Conservation (phyloP, 768 basidiomycete genomes). For the Boletus huronensis region DNA sequence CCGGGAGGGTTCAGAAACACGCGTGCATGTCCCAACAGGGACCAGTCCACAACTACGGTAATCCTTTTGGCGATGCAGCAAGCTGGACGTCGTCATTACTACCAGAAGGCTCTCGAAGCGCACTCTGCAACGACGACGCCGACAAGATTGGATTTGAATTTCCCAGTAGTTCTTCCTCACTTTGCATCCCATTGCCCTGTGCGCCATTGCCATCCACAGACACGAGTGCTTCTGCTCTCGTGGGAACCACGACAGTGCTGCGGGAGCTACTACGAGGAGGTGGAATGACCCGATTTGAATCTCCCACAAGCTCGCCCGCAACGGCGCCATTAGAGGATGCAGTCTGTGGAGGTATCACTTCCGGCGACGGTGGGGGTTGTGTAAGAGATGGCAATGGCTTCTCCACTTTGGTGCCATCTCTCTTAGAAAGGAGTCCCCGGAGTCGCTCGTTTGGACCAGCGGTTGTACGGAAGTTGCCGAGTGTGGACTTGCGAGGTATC, state of each 20-base stretch:
- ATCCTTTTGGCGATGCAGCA: conserved; percentile 7
- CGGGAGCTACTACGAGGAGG: conserved; percentile 23
- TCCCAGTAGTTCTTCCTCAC: conserved; percentile 5
- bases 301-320: conserved; percentile 11
- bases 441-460: conserved; percentile 36
- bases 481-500: conserved; percentile 39
- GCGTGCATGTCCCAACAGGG: neutral
- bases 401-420: conserved; percentile 24
- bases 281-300: conserved; percentile 20
- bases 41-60: conserved; percentile 10
- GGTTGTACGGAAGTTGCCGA: conserved; percentile 22
- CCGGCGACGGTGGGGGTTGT: conserved; percentile 14
- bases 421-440: conserved; percentile 35
- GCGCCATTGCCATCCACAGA: conserved; percentile 4
- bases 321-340: conserved; percentile 11
- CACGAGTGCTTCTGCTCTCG: conserved; percentile 3
- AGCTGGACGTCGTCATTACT: conserved; percentile 6
- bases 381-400: conserved; percentile 28
- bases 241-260: conserved; percentile 4
- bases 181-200: neutral
- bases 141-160: conserved; percentile 10
- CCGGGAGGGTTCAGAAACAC: neutral
- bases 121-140: neutral
- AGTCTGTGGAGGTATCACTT: conserved; percentile 8
- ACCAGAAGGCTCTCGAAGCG: conserved; percentile 2